Evolutionary conservation across 1,139 yeast genomes (phyloP), one percentile per base, ranked within the genome.

Genomic region (Hyphopichia fennica): DNA sequence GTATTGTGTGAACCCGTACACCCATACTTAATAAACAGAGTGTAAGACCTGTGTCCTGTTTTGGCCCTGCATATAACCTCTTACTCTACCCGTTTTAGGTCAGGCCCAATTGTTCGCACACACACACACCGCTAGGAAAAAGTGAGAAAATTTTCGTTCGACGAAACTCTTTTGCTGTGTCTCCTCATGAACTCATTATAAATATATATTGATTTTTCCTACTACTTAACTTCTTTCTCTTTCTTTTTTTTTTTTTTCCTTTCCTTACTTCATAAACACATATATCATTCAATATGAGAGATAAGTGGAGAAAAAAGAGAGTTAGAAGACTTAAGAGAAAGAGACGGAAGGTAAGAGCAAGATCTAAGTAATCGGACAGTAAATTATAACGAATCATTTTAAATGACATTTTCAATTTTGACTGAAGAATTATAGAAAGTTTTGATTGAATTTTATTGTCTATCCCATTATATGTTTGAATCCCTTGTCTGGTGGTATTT

Each of bases 331-430:
- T 90, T 73, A 90, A 90, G 87, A 87, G 96, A 85, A 90, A 90
- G 95, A 87, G 97, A 86, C 96, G 97, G 96, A 89, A 89, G 95
- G 96, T 90, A 68, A 87, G 97, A 87, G 97, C 97, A 78, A 88
- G 97, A 88, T 85, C 93, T 81, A 86, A 86, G 84, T 86, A 84
- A 84, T 80, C 87, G 84, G 80, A 74, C 77, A 65, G 52, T 38
- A 27, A 28, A 38, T 31, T 27, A 14, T 37, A 6, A 15, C 11
- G 28, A 25, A 25, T 9, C 28, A 8, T 11, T 7, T 11, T 25
- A n/a, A 25, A 25, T 5, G 8, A 11, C 11, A n/a, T 9, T 25
- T 25, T 25, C 13, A 25, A 25, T 8, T 25, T 25, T 25, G 28
- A 25, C 11, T 25, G 28, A 25, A 25, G 13, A 25, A 25, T 25